phyloP scores from a whole-genome alignment of 2,329 filamentous ascomycete species.

The Pseudophaeomoniella oleicola region DNA sequence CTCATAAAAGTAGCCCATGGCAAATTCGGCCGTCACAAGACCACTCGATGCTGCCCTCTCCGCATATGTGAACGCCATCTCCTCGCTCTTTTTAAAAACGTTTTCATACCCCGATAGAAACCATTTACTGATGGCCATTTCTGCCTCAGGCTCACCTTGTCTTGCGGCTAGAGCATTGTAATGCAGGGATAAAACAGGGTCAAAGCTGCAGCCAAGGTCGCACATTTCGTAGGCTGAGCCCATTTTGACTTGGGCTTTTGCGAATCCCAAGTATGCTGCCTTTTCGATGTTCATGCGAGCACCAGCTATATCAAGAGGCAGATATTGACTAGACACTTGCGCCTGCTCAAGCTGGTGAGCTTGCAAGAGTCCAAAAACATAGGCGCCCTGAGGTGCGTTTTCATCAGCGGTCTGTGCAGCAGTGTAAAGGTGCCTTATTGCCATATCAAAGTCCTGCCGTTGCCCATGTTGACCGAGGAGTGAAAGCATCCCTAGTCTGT shows the following conservation, averaged over 20 bases:
- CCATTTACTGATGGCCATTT: constrained; percentile 96
- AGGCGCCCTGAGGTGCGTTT: constrained; percentile 91
- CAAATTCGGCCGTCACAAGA: constrained; percentile 84
- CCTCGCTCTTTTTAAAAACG: constrained; percentile 89
- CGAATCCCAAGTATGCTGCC: constrained; percentile 87
- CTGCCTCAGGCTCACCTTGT: constrained; percentile 84
- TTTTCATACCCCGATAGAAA: constrained; percentile 91
- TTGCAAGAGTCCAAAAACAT: constrained; percentile 88
- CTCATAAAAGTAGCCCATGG: constrained; percentile 93
- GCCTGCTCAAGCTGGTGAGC: constrained; percentile 87
- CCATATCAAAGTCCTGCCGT: constrained; percentile 61
- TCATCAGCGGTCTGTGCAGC: constrained; percentile 84
- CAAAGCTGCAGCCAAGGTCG: constrained; percentile 86
- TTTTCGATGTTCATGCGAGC: constrained; percentile 89
- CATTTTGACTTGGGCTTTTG: constrained; percentile 95
- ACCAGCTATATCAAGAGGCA: constrained; percentile 56
- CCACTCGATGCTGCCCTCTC: constrained; percentile 70
- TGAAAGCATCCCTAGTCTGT: constrained; percentile 94
- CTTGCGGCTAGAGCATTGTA: constrained; percentile 89
- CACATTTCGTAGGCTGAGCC: constrained; percentile 90
- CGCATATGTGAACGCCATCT: constrained; percentile 81
- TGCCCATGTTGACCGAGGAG: constrained; percentile 87
- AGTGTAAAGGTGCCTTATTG: constrained; percentile 66
- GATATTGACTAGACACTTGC: constrained; percentile 54
- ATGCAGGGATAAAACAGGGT: constrained; percentile 79